phyloP scores from a whole-genome alignment of 257 asterid species.

The Fraxinus pennsylvanica region DNA sequence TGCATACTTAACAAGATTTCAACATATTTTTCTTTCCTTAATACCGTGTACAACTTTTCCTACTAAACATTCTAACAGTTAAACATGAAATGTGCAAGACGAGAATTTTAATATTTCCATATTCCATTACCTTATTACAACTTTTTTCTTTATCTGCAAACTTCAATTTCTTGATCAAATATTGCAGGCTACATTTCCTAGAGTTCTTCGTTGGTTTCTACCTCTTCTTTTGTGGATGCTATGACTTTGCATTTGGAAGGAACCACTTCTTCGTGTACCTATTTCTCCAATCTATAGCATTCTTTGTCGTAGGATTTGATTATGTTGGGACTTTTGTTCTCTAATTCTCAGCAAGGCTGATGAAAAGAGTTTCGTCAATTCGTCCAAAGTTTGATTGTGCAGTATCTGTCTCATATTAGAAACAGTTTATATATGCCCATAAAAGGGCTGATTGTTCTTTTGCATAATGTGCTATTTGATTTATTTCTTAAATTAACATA shows the following conservation, averaged over 20 bases:
- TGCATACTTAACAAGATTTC: not conserved
- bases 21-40: no score
- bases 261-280: conserved; percentile 63
- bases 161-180: not conserved
- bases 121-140: not conserved
- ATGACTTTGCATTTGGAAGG: conserved; percentile 62
- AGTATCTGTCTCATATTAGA: no score
- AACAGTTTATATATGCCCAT: no score
- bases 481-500: no score
- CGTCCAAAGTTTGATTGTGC: no score
- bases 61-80: no score
- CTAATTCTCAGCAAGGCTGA: conserved; percentile 34
- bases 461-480: no score
- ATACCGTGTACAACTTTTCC: no score
- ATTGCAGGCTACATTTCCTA: conserved; percentile 55
- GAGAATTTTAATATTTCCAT: not conserved
- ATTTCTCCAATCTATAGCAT: conserved; percentile 60
- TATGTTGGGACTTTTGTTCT: conserved; percentile 64
- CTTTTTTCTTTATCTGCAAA: not conserved
- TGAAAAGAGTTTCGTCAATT: not conserved
- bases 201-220: conserved; percentile 59
- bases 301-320: conserved; percentile 74
- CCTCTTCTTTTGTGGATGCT: conserved; percentile 79
- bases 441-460: no score
- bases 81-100: not conserved